Base-by-base conservation (phyloP, 345 rosid species). In the Salix exigua region DNA sequence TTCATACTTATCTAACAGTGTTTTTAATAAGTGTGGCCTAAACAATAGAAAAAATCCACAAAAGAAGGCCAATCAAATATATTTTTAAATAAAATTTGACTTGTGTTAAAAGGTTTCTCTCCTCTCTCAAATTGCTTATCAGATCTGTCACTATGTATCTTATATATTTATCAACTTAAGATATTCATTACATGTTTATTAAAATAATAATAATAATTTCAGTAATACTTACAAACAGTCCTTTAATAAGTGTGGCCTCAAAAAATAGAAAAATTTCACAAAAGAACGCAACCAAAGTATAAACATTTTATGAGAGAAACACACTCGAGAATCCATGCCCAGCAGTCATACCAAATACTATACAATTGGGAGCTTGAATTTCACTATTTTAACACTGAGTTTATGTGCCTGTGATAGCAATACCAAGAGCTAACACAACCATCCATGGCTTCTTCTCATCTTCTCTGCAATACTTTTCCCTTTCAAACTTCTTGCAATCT, bases 361-460 rank as follows among this genome's bases (percentile, higher is more conserved):
- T 58, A 9, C 11, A 58, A 10, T 58, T 58, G 28, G 28, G 14
- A 10, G 5, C 62, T 58, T n/a, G 62, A 58, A 58, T 58, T 58
- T 58, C 62, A 58, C 14, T 58, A 11, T 4, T 9, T 58, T 58
- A 58, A 3, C 28, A n/a, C 28, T 58, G 16, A n/a, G 23, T n/a
- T 23, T 21, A 37, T 71, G 69, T 37, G 28, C 21, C 51, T 26
- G 18, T 9, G 44, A 50, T 42, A 42, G 60, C 66, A 11, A 48
- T 14, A 9, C 63, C 51, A 46, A 55, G 18, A 62, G 14, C 18
- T 4, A 14, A 17, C 66, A 6, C 70, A 38, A 30, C 33, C 60
- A 66, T 50, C 84, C 25, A 85, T 90, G 86, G 86, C 85, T 80
- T 86, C 91, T 67, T 81, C 84, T 73, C 88, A 87, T 53, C 83